Base-by-base conservation (phyloP, 2,329 filamentous ascomycete species). In the Fonsecaea pedrosoi region DNA sequence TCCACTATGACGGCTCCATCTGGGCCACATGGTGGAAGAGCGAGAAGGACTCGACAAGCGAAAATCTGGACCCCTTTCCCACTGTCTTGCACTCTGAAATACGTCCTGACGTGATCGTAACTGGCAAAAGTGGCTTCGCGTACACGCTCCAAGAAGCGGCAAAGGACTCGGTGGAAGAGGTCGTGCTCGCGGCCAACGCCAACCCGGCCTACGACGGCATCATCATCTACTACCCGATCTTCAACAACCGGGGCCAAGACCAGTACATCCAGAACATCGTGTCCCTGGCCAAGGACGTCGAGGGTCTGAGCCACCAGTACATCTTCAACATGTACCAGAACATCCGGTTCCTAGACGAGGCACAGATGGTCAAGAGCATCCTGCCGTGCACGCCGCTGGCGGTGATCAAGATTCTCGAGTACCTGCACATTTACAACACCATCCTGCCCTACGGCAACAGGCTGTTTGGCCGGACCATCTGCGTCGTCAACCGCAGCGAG, bases 301-400 rank as follows among this genome's bases (percentile, higher is more conserved):
- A 99, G 80, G 95, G 95, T 40, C 87, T 99, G 66, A 92, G 90
- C 74, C 94, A 97, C 80, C 90, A 89, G 77, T 94, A 98, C 82
- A 90, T 98, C 76, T 94, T 94, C 87, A 99, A 99, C 86, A 97
- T 99, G 94, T 99, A 98, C 82, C 92, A 97, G 84, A 99, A 99
- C 82, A 88, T 96, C 74, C 92, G 95, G 71, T 98, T 94, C 83
- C 85, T 99, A 64, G 95, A 99, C 80, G 90, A 90, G 4, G 79
- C 84, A 53, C 91, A 92, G 78, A 84, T 83, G 66, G 91, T 92
- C 78, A 98, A 99, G 83, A 96, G 90, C 57, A 92, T 98, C 72
- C 83, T 99, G 60, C 95, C 95, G 4, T 99, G 95, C 84, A 99
- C 95, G 2, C 95, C 95, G 15, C 86, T 99, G 30, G 95, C 95